A percentile compares a stretch with the other conserved stretches of the same genome.
These are phyloP conservation scores for Ilyonectria sp. DNA, from an alignment of 2,329 filamentous ascomycete species.

Conservation along the genomic window DNA sequence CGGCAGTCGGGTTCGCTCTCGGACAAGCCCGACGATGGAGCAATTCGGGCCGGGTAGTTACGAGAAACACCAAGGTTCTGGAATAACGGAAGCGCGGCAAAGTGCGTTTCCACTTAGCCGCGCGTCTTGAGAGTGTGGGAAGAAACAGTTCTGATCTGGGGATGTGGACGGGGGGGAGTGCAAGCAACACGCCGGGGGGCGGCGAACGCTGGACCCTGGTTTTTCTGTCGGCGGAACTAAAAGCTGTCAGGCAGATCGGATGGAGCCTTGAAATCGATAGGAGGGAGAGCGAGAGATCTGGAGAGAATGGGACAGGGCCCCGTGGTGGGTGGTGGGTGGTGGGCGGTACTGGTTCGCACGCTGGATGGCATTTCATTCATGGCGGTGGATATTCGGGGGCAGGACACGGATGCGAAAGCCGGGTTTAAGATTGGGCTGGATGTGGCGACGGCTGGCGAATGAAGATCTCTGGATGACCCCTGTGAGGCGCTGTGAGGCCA, in stretches of 20 bases:
- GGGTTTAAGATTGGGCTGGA: not conserved
- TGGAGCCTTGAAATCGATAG: not conserved
- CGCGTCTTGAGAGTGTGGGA: slow-evolving; percentile 10
- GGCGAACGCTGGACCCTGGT: slow-evolving; percentile 3
- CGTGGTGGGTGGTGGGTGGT: not conserved
- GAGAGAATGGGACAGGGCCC: slow-evolving; percentile 11
- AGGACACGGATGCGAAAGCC: slow-evolving; percentile 4
- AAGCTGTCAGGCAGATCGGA: slow-evolving; percentile 17
- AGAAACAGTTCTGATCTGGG: not conserved
- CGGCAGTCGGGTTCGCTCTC: not conserved
- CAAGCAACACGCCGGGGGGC: slow-evolving; percentile 16
- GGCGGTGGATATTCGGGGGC: slow-evolving; percentile 12
- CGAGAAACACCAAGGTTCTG: slow-evolving; percentile 10
- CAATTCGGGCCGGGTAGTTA: not conserved
- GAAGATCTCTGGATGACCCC: not conserved
- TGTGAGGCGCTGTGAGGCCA: not conserved
- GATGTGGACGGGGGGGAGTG: slow-evolving; percentile 26
- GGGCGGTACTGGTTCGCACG: slow-evolving; percentile 5
- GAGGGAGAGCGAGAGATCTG: slow-evolving; percentile 9
- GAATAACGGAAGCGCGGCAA: slow-evolving; percentile 20
- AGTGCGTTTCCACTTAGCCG: slow-evolving; percentile 10
- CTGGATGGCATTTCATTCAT: not conserved
- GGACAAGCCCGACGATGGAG: not conserved
- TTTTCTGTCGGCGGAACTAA: slow-evolving; percentile 14
- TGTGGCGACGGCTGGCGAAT: slow-evolving; percentile 5